Evolutionary conservation across 2,329 filamentous ascomycete species (phyloP), one percentile per base, ranked within the genome.

Genomic region (Diaporthe sp.): DNA sequence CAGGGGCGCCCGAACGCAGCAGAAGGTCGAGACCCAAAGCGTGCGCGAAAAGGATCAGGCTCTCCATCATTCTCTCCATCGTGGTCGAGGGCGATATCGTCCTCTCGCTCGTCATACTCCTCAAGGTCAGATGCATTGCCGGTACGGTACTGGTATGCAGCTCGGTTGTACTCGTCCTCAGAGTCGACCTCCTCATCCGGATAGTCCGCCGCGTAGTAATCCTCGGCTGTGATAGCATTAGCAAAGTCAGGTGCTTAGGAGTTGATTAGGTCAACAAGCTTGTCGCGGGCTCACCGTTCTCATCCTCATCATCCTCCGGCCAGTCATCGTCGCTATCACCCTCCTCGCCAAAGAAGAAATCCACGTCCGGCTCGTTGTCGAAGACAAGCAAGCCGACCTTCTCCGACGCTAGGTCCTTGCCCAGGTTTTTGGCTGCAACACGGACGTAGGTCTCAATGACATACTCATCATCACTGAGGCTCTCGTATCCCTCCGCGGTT

Each of bases 181-280:
- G 91, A 92, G 60, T 91, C 92, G 19, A 95, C 88, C 81, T 96
- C 94, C 72, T 96, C 94, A 77, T 96, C 94, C 0, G 94, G 94
- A 79, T 96, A 96, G 82, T 96, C 94, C 72, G 93, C 92, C 4
- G 92, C 91, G 81, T 95, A 95, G 83, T 95, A 92, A 80, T 95
- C 93, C 81, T 96, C 94, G 49, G 94, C 93, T 92, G 76, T n/a
- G 57, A 46, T 9, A 2, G 13, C 42, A 79, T 80, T 31, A 77
- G 13, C 37, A 65, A 28, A 28, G 7, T 22, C 1, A 70, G 42
- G 5, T 42, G 77, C 77, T 61, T 74, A 74, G 31, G 55, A 39
- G 19, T 6, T 17, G 76, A 9, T 15, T 15, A 3, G 15, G 55
- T 53, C 25, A 61, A 25, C 42, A 51, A n/a, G 49, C n/a, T 10